Evolutionary conservation across 2,329 filamentous ascomycete species (phyloP), one percentile per base, ranked within the genome.

Genomic region (Ceratocystiopsis brevicomis): DNA sequence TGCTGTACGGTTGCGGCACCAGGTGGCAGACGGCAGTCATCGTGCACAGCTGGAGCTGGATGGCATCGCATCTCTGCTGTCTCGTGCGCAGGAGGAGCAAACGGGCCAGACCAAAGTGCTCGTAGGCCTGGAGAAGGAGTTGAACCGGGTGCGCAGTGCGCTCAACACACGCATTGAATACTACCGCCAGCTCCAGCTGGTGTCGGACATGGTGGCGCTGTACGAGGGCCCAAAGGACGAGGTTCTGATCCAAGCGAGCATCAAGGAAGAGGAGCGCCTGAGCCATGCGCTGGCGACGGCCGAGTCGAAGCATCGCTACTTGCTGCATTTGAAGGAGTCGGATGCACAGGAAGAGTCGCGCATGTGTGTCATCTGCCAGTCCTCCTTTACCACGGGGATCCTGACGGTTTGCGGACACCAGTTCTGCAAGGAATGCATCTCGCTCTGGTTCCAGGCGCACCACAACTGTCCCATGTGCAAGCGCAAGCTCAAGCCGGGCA

Each of bases 91-190:
- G 42, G 64, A 61, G 41, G 60, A 69, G 39, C 59, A 70, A 37
- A 61, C 49, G 4, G 58, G 66, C 38, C 73, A 78, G 51, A 63
- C 50, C 33, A 76, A 76, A 53, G 63, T 60, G 1, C 53, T 56
- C 0, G 47, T 54, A 3, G 58, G 58, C 6, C 56, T 79, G 13
- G 76, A 83, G 47, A 72, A 73, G 46, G 87, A 95, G 56, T 62
- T 85, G 6, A 78, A 88, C 39, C 63, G 76, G 25, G 90, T 93
- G 56, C 79, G 76, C 25, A 66, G 68, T 15, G 75, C 80, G 0
- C 87, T 93, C 75, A 96, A 96, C 53, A 68, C 76, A 35, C 78
- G 90, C 14, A 62, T 95, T 1, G 85, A 90, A 45, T 96, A 86
- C 56, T 96, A 96, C 56, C 76, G 80, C 6, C 86, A 95, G 54